Percentiles rank a stretch among this genome's conserved stretches.
Evolutionary conservation across 1,284 basidiomycete species (phyloP).

Genomic region (Moesziomyces globuligerus): DNA sequence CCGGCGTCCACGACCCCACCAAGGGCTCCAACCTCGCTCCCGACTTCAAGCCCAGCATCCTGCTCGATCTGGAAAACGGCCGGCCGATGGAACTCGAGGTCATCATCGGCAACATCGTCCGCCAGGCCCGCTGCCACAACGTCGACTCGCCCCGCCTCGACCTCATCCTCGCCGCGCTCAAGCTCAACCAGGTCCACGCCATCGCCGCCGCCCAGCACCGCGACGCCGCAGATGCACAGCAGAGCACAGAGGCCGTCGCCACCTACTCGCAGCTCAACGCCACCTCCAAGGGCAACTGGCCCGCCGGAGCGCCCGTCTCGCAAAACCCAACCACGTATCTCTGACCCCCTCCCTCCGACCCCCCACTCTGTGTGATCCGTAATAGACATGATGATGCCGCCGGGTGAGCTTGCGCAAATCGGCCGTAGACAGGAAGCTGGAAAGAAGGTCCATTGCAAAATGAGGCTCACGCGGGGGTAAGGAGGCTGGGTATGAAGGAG

Average conservation of each 20-base stretch:
- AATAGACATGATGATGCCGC: no score
- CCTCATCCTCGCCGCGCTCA: conserved; percentile 52
- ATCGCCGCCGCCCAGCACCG: conserved; percentile 8
- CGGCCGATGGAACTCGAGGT: conserved; percentile 61
- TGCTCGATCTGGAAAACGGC: conserved; percentile 58
- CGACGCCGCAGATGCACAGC: neutral
- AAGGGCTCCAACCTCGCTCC: conserved; percentile 16
- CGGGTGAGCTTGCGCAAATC: no score
- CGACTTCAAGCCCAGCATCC: conserved; percentile 59
- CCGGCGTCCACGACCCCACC: neutral
- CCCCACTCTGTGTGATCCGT: no score
- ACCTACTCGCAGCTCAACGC: conserved; percentile 23
- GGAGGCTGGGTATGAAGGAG: no score
- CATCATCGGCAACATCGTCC: conserved; percentile 54
- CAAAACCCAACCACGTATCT: conserved; percentile 14
- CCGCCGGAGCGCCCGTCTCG: conserved; percentile 37
- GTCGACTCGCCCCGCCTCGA: conserved; percentile 61
- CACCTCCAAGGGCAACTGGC: conserved; percentile 35
- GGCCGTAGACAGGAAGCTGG: no score
- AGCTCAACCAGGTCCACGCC: conserved; percentile 49
- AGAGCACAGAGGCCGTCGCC: neutral
- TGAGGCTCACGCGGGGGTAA: neutral
- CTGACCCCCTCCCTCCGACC: no score
- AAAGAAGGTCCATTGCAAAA: conserved; percentile 4
- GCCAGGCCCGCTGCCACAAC: conserved; percentile 30